These are phyloP conservation scores for Backusella tuberculispora DNA, from an alignment of 192 early-diverging fungal genomes.

Conservation along the genomic window DNA sequence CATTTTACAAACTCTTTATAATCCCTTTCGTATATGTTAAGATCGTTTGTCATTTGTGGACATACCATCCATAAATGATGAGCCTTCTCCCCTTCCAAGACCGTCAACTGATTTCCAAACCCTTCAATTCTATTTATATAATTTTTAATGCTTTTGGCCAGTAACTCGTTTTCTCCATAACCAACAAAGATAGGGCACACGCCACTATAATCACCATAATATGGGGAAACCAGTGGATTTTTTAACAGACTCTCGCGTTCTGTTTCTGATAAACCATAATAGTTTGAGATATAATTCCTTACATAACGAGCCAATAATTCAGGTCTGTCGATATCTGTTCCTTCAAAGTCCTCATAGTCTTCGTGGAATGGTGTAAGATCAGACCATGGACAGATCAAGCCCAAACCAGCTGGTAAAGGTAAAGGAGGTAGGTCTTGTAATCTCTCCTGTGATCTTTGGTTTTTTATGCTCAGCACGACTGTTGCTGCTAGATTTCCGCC, in stretches of 20 bases:
- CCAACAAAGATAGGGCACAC: conserved; percentile 10
- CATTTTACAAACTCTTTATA: background rate
- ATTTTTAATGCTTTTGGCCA: background rate
- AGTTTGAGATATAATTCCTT: conserved; percentile 1
- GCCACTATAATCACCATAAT: conserved; percentile 7
- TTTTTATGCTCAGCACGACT: background rate
- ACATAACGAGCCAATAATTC: background rate
- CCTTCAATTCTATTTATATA: background rate
- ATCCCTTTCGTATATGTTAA: background rate
- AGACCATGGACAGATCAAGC: conserved; percentile 19
- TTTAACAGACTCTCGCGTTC: background rate
- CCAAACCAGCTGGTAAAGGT: conserved; percentile 20
- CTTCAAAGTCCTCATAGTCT: background rate
- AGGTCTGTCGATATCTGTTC: background rate
- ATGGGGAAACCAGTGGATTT: conserved; percentile 17
- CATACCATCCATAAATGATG: background rate
- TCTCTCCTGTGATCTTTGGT: background rate
- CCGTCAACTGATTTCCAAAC: background rate
- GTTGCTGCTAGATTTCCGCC: conserved; percentile 24
- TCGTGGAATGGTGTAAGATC: background rate
- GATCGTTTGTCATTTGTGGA: background rate
- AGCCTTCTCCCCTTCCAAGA: background rate
- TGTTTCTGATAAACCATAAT: background rate
- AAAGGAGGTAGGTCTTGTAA: conserved; percentile 1
- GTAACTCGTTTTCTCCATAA: conserved; percentile 19